These are phyloP conservation scores for Annulohypoxylon moriforme DNA, from an alignment of 495 filamentous ascomycete genomes.

Conservation along the genomic window DNA sequence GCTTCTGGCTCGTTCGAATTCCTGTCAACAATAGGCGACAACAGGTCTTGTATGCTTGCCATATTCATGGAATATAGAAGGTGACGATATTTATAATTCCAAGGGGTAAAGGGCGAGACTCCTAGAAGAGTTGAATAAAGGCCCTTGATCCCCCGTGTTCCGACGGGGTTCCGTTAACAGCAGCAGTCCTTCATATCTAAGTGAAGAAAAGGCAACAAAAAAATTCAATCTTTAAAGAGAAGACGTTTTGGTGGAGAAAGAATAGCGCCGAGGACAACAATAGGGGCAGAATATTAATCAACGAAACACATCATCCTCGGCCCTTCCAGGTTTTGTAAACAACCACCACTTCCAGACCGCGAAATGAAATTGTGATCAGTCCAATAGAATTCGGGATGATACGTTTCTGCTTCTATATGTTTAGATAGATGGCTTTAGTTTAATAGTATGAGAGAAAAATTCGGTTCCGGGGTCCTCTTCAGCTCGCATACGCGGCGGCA, in stretches of 20 bases:
- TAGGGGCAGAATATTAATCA: slow-evolving; percentile 19
- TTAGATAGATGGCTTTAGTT: not conserved
- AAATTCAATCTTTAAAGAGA: not conserved
- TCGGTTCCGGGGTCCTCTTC: not conserved
- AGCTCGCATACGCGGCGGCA: not conserved
- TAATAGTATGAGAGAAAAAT: not conserved
- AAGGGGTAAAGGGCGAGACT: slow-evolving; percentile 15
- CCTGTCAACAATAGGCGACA: slow-evolving; percentile 7
- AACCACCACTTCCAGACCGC: not conserved
- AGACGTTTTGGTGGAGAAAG: not conserved
- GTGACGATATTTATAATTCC: not conserved
- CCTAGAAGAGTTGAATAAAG: slow-evolving; percentile 35
- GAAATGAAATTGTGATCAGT: not conserved
- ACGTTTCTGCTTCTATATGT: not conserved
- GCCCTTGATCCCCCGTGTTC: not conserved
- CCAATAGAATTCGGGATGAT: not conserved
- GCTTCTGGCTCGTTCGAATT: not conserved
- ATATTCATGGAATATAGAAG: slow-evolving; percentile 1
- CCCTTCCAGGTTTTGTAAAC: not conserved
- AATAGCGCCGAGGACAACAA: not conserved
- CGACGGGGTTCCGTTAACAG: not conserved
- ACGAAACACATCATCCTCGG: slow-evolving; percentile 1
- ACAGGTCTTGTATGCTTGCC: slow-evolving; percentile 35
- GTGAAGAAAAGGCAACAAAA: not conserved
- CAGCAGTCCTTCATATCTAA: not conserved